Conservation (phyloP, 176 grass and related monocot species). For the bread wheat (Triticum aestivum) region IWGSC_CS_RefSeq_v2.1 NC_057795.1:447413089-447413588, state of each 20-base stretch:
- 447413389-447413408: not conserved
- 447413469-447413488: not conserved
- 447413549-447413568: not conserved
- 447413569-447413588: not conserved
- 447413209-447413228: not conserved
- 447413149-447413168: conserved; percentile 13
- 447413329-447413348: conserved; percentile 17
- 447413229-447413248: not conserved
- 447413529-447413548: not conserved
- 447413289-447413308: not conserved
- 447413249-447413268: not conserved
- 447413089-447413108: not conserved
- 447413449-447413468: not conserved
- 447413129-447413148: not conserved
- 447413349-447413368: not conserved
- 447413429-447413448: not conserved
- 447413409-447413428: not conserved
- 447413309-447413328: not conserved
- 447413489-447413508: not conserved
- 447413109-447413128: conserved; percentile 24
- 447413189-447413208: not conserved
- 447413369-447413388: not conserved
- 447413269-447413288: not conserved
- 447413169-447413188: not conserved
- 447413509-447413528: not conserved